Conservation (phyloP, 768 basidiomycete species). For the Lentinula sp. region DNA sequence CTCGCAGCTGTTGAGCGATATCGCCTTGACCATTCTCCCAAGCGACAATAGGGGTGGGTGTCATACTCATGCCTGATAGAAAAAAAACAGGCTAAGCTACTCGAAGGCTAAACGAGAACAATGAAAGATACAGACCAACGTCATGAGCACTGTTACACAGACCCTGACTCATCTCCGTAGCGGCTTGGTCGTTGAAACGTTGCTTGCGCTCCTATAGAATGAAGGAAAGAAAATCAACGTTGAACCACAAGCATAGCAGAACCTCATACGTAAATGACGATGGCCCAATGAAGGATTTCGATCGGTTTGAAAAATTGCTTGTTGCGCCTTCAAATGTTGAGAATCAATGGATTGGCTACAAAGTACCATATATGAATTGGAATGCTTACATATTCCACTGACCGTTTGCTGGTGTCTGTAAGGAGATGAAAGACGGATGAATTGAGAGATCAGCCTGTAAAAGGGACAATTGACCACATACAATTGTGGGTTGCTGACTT, state of each 20-base stretch:
- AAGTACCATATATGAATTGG: background rate
- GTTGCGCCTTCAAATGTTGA: conserved; percentile 47
- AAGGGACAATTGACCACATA: conserved; percentile 24
- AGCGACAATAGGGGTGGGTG: conserved; percentile 36
- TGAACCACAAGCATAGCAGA: background rate
- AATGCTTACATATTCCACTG: conserved; percentile 69
- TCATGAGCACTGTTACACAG: conserved; percentile 36
- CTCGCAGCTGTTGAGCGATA: conserved; percentile 47
- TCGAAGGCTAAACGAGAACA: no score
- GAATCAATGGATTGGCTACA: background rate
- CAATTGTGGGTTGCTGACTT: conserved; percentile 52
- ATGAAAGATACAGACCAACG: background rate
- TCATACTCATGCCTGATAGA: conserved; percentile 51
- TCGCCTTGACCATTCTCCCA: conserved; percentile 53
- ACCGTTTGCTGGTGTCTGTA: conserved; percentile 56
- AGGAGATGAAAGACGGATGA: conserved; percentile 7
- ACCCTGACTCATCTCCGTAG: conserved; percentile 51
- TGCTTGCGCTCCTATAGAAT: conserved; percentile 21
- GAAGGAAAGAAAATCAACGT: background rate
- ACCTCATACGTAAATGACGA: background rate
- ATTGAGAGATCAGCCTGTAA: background rate
- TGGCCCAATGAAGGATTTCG: conserved; percentile 48
- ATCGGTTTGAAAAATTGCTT: conserved; percentile 61
- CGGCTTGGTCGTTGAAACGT: conserved; percentile 47
- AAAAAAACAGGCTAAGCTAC: background rate